Evolutionary conservation across 1,139 yeast species (phyloP), one percentile per base, ranked within the genome.

Genomic region (Zhuliangozyma parablackwelliae): DNA sequence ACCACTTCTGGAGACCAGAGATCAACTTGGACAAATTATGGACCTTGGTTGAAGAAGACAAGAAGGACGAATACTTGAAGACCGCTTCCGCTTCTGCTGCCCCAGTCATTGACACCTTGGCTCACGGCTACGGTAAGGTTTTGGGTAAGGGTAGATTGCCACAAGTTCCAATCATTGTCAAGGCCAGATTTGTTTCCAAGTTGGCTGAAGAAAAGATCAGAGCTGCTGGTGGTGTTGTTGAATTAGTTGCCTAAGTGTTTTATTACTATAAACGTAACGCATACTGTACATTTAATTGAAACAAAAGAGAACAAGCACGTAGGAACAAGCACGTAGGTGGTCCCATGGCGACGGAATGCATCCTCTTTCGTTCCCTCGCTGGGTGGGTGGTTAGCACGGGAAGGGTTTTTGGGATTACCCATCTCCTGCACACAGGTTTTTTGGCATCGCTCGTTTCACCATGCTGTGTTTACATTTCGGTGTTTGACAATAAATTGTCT

Each of bases 201-300:
- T 83, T 89, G 70, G 99, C 99, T 70, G 99, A 94, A 83, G 90
- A 92, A 80, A 94, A 92, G 83, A 94, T 94, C 81, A 88, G 86
- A 83, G 97, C 95, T 69, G 99, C 84, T 68, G 99, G 99, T 80
- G 99, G 99, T 85, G 98, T 85, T 69, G 95, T 92, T 72, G 98
- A 92, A 81, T 87, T 92, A 72, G 75, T 92, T 73, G 98, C 98
- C 75, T 92, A 88, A 85, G 37, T 46, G 33, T 31, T 11, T 11
- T 26, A 6, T 26, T 7, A n/a, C 11, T 26, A 9, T 23, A 23
- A 7, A 23, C 10, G 9, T 23, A 23, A 23, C 24, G 24, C 24
- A 23, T 23, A 23, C 33, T 40, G 43, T 43, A 43, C 40, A 43
- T 41, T 42, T 43, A 45, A 41, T 40, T 47, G 23, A 49, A 46